Percentiles rank a stretch among this genome's conserved stretches.
These are phyloP conservation scores for Whalleya microplaca DNA, from an alignment of 2,329 filamentous ascomycete species.

Conservation along the genomic window DNA sequence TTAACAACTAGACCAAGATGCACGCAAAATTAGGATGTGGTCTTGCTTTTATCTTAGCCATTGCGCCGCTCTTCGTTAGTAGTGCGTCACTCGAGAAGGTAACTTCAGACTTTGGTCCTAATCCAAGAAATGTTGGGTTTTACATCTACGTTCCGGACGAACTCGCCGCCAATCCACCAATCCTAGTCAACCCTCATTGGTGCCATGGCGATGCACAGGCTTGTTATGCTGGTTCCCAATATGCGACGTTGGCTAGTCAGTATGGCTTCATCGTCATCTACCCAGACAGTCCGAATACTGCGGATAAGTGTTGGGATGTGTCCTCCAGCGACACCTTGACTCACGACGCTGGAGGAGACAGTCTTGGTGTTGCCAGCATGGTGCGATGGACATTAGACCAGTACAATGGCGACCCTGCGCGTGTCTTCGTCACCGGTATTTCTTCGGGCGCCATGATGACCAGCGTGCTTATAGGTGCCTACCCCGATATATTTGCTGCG, in stretches of 20 bases:
- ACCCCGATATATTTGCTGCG: slow-evolving; percentile 52
- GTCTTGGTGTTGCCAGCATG: slow-evolving; percentile 44
- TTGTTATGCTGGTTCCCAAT: slow-evolving; percentile 55
- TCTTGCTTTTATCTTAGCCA: slow-evolving; percentile 8
- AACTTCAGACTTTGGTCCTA: slow-evolving; percentile 44
- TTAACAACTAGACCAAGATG: slow-evolving; percentile 4
- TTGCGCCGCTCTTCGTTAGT: slow-evolving; percentile 2
- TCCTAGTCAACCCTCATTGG: slow-evolving; percentile 61
- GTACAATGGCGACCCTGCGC: slow-evolving; percentile 38
- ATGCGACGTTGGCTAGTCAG: slow-evolving; percentile 54
- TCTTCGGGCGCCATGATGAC: slow-evolving; percentile 42
- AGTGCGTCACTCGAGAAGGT: slow-evolving; percentile 36
- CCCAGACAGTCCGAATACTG: slow-evolving; percentile 38
- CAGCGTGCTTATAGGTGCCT: slow-evolving; percentile 47
- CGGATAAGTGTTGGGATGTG: slow-evolving; percentile 61
- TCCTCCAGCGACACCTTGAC: slow-evolving; percentile 45
- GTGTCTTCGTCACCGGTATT: slow-evolving; percentile 38
- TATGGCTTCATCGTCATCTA: slow-evolving; percentile 45
- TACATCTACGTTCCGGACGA: slow-evolving; percentile 54
- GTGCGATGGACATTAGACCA: slow-evolving; percentile 39
- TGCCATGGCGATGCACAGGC: slow-evolving; percentile 58
- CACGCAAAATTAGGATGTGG: background rate
- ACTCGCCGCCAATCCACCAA: slow-evolving; percentile 48
- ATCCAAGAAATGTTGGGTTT: slow-evolving; percentile 55
- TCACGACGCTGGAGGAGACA: slow-evolving; percentile 43